Evolutionary conservation across 805 yeast genomes (phyloP), one percentile per base, ranked within the genome.

Genomic region (Candida xyloterini): DNA sequence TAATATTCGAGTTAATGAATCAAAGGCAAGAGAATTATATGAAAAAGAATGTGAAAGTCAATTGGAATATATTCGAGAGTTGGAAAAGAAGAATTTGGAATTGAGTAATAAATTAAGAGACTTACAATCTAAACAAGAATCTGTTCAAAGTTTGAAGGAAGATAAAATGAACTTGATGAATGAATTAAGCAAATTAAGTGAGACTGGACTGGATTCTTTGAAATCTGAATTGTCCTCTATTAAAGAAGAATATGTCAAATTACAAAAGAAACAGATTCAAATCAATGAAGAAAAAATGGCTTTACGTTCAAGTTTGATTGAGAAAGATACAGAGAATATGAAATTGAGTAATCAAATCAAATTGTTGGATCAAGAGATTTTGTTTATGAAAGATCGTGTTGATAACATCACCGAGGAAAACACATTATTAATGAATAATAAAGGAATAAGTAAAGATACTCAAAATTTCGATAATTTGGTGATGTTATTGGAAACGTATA

Each of bases 401-500:
- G 25, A 11, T 11, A 37, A 32, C 27, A 29, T 49, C 10, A 30
- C 48, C 11, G 43, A 43, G 28, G 57, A 49, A 24, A 49, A 47
- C 33, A 44, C 38, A 4, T 10, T 23, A 9, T 7, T 23, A 11
- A 11, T 23, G n/a, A 23, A 23, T 11, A 9, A 23, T 9, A 23
- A 23, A 23, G 25, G n/a, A 11, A 5, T 10, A 4, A 2, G 34
- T 18, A 44, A 51, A 18, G 42, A 47, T 42, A 27, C 46, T 2
- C 20, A 48, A 38, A 33, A 58, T 31, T 61, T 65, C 25, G 54
- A 55, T 10, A 53, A 55, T 8, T 60, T 78, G 20, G 77, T 72
- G 42, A 60, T 60, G 30, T 53, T 82, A 21, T 70, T 81, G 1
- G 79, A 74, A 30, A 77, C 73, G 3, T 79, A 81, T 50, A 79